Base-by-base conservation (phyloP, 805 yeast species). In the Lipomyces chichibuensis region DNA sequence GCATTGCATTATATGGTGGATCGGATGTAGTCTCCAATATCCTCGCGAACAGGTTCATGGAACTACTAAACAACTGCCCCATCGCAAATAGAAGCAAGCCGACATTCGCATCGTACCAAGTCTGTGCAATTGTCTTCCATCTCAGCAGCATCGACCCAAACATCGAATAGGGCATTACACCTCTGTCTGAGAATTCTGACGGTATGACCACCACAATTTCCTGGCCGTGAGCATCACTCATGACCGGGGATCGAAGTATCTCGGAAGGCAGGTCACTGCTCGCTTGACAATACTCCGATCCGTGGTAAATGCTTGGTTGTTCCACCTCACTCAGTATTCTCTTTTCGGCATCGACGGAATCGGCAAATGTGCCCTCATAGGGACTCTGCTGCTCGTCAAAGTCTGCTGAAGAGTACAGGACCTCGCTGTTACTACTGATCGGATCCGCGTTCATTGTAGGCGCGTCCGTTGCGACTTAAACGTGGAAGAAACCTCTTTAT, bases 41-140 rank as follows among this genome's bases (percentile, higher is more conserved):
- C 75, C 91, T 88, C 70, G 96, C 88, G 3, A 90, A 83, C 6
- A 88, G 83, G 5, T 88, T 84, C 97, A 91, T 91, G 33, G 88
- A 75, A 1, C 93, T 86, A 75, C 90, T 90, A 81, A 89, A 89
- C 60, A 90, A 81, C 75, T 90, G 94, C 2, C 93, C 84, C 11
- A 84, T 62, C 6, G 90, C 76, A 32, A 89, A 79, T 29, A 89
- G 80, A 6, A 84, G 74, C 29, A 89, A 77, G 0, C 97, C 97
- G 14, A 79, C 70, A 73, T 87, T 71, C n/a, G 61, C 64, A 9
- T 65, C 64, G 35, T 63, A 66, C 69, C 69, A 67, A 17, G 33
- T 33, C 29, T 29, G n/a, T 13, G 55, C 55, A 25, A 53, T 5
- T 33, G 17, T 17, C 66, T 52, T 60, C 1, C 20, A 23, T n/a